These are phyloP conservation scores for Pleurotus ostreatus DNA, from an alignment of 768 basidiomycete species.

Conservation along the genomic window DNA sequence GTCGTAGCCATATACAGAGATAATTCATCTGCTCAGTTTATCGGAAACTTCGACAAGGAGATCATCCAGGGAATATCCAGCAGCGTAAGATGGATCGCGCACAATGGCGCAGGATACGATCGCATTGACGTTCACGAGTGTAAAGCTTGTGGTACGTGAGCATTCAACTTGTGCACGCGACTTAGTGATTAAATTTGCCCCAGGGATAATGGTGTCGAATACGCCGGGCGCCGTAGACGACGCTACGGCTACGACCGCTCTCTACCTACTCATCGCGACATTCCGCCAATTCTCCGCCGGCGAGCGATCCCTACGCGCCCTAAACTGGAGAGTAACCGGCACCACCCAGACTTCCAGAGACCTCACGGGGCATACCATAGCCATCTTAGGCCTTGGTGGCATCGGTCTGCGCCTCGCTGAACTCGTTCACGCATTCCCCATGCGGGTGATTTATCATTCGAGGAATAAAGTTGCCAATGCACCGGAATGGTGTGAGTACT, in stretches of 20 bases:
- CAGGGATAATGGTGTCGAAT: conserved; percentile 79
- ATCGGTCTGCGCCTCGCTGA: conserved; percentile 71
- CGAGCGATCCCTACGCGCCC: conserved; percentile 53
- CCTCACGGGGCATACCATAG: conserved; percentile 63
- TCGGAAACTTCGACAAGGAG: conserved; percentile 80
- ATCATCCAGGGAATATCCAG: conserved; percentile 63
- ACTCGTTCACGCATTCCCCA: conserved; percentile 76
- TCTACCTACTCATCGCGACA: conserved; percentile 78
- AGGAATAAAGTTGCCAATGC: conserved; percentile 52
- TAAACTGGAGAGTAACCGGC: conserved; percentile 58
- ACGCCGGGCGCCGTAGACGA: conserved; percentile 90
- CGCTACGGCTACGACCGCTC: conserved; percentile 84
- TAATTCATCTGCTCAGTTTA: conserved; percentile 56
- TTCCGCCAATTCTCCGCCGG: conserved; percentile 68
- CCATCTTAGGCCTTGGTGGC: conserved; percentile 73
- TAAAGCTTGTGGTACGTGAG: conserved; percentile 55
- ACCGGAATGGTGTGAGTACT: conserved; percentile 77
- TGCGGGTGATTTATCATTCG: conserved; percentile 84
- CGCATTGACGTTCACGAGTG: conserved; percentile 76
- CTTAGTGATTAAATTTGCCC: neutral
- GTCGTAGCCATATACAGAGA: conserved; percentile 77
- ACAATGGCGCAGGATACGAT: conserved; percentile 93
- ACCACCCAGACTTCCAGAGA: conserved; percentile 52
- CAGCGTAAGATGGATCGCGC: conserved; percentile 80
- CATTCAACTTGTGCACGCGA: neutral